Evolutionary conservation across 1,284 basidiomycete species (phyloP), one percentile per base, ranked within the genome.

Genomic region (Leccinum ponderosum): DNA sequence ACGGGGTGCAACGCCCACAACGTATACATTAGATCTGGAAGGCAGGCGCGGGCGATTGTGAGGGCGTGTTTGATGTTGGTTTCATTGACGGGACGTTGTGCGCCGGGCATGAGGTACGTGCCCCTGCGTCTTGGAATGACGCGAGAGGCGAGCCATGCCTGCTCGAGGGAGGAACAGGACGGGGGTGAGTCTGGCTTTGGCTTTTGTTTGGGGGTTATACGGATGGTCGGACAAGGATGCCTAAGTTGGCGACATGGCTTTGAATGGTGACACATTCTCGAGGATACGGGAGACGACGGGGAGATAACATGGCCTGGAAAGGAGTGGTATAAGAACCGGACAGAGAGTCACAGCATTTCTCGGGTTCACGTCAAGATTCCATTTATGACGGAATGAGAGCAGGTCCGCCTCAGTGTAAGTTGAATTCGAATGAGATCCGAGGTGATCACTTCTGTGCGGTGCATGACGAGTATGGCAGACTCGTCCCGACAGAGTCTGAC

Each of bases 121-220:
- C 74, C 79, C 63, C 72, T 77, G 55, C 77, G 77, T 25, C 74
- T 76, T 53, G 81, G 77, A 22, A 82, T 66, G 61, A 75, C 69
- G 66, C 90, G 81, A 33, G 89, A 91, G 9, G 84, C 80, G 14
- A 86, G 72, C 90, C 89, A 91, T 29, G 80, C 80, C 51, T 85
- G 81, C 62, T 85, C 69, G 27, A 87, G 42, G 81, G 73, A 37
- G 79, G 73, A 56, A 76, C 68, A 62, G 70, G 72, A 56, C 17
- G 61, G 55, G 58, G 65, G 51, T 11, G 64, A 56, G 22, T 25
- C 48, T 15, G 22, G 14, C 20, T 50, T 44, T 44, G 42, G 42
- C 11, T 66, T 15, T 2, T 60, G 35, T 29, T 63, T 69, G 59
- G 58, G 63, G 50, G 37, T 69, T 25, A 63, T 52, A 54, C 69